phyloP scores from a whole-genome alignment of 176 grass and related monocot genomes.

The Rhipidocladum racemiflorum region DNA sequence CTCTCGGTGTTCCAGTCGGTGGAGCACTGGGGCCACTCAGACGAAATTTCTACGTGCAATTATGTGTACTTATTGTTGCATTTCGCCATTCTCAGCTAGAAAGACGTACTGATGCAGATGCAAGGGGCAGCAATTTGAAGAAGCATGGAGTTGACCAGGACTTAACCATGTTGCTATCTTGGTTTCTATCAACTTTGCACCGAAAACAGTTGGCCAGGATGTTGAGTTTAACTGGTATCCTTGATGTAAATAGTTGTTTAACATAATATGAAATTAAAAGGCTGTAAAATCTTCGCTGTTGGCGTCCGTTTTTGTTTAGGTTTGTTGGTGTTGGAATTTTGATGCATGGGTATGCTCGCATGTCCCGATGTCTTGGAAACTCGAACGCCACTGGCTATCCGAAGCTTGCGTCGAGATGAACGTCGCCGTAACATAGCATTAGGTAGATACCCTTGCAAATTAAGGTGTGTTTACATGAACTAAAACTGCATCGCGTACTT shows the following conservation, averaged over 20 bases:
- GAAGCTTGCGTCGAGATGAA: background rate
- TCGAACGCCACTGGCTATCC: background rate
- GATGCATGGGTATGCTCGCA: background rate
- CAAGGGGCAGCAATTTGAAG: constrained; percentile 71
- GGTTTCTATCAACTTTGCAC: constrained; percentile 45
- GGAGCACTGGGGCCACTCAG: background rate
- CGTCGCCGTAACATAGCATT: background rate
- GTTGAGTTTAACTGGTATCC: constrained; percentile 15
- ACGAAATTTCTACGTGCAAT: background rate
- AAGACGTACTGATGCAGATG: constrained; percentile 47
- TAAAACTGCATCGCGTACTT: background rate
- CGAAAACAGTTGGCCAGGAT: background rate
- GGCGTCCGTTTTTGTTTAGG: background rate
- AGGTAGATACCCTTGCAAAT: background rate
- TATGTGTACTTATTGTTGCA: background rate
- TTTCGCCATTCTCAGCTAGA: background rate
- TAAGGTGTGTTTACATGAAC: background rate
- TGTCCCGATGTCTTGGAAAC: background rate
- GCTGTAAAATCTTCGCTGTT: background rate
- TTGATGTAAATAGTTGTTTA: constrained; percentile 26
- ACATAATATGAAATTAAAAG: background rate
- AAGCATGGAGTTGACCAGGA: constrained; percentile 74
- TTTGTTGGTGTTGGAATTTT: background rate
- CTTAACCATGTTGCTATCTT: constrained; percentile 51
- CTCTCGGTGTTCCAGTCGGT: background rate